Evolutionary conservation across 208 protist species (phyloP).

Genomic region (Acanthamoeba triangularis): DNA sequence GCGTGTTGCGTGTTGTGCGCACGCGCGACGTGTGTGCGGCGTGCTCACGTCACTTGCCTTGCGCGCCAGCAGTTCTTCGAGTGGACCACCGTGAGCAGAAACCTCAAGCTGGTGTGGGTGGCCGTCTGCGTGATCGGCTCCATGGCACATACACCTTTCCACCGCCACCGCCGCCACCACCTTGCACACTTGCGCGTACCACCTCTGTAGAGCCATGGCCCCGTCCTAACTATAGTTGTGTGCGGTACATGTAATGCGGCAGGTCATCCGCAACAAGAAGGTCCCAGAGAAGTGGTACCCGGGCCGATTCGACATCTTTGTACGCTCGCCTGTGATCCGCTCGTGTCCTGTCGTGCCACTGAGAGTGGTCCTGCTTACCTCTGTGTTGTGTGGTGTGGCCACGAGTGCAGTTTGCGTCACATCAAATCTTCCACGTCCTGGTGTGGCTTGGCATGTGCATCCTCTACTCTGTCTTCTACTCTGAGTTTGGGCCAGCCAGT

Average conservation of each 20-base stretch:
- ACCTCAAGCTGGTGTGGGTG: conserved; percentile 46
- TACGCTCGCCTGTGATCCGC: too few species aligned
- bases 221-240: too few species aligned
- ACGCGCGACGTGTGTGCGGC: too few species aligned
- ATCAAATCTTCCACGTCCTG: conserved; percentile 54
- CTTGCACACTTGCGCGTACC: background rate
- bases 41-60: background rate
- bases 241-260: too few species aligned
- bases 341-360: too few species aligned
- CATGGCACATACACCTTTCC: background rate
- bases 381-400: background rate
- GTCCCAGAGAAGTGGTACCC: conserved; percentile 42
- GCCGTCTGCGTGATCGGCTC: conserved; percentile 44
- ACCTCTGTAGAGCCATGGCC: too few species aligned
- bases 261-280: conserved; percentile 51
- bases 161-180: too few species aligned
- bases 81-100: background rate
- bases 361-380: background rate
- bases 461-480: conserved; percentile 39
- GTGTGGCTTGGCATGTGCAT: conserved; percentile 55
- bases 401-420: background rate
- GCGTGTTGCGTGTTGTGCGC: background rate
- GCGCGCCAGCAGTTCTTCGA: conserved; percentile 14
- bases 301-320: conserved; percentile 51
- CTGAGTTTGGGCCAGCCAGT: background rate